phyloP scores from a whole-genome alignment of 2,329 filamentous ascomycete species.

The Stachybotrys elegans region DNA sequence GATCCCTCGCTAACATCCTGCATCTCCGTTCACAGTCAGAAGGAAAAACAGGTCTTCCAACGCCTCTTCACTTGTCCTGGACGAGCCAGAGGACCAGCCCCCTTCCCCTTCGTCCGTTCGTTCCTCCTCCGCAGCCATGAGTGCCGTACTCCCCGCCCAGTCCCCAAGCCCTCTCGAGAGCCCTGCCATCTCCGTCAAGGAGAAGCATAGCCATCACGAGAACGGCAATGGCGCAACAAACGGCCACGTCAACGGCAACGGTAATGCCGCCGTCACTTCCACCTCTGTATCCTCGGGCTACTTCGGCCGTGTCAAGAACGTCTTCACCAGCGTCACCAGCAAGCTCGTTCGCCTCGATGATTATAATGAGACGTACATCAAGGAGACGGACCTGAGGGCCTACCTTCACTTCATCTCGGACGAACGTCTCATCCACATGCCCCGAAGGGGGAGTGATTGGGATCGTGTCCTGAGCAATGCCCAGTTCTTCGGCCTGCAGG shows the following conservation, averaged over 20 bases:
- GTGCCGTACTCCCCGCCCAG: too few species aligned
- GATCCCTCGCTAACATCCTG: background rate
- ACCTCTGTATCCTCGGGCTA: slow-evolving; percentile 5
- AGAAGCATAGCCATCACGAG: background rate
- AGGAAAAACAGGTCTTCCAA: slow-evolving; percentile 14
- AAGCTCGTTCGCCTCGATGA: slow-evolving; percentile 13
- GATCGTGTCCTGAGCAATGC: slow-evolving; percentile 33
- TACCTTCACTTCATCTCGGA: slow-evolving; percentile 33
- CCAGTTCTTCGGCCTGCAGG: slow-evolving; percentile 35
- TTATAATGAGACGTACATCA: slow-evolving; percentile 15
- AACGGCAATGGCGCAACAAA: background rate
- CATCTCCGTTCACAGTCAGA: slow-evolving; percentile 6
- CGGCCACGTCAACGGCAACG: slow-evolving; percentile 3
- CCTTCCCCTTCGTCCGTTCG: slow-evolving; percentile 8
- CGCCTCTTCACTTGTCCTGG: slow-evolving; percentile 11
- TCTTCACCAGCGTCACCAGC: slow-evolving; percentile 12
- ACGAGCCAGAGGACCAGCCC: slow-evolving; percentile 6
- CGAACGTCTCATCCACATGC: slow-evolving; percentile 35
- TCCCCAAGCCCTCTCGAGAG: too few species aligned
- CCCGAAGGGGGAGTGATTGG: slow-evolving; percentile 33
- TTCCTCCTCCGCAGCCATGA: too few species aligned
- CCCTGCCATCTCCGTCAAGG: too few species aligned
- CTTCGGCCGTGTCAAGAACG: slow-evolving; percentile 10
- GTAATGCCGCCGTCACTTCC: background rate
- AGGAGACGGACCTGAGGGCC: slow-evolving; percentile 13